These are phyloP conservation scores for Xanthoparmelia taractica DNA, from an alignment of 495 filamentous ascomycete species.

Conservation along the genomic window DNA sequence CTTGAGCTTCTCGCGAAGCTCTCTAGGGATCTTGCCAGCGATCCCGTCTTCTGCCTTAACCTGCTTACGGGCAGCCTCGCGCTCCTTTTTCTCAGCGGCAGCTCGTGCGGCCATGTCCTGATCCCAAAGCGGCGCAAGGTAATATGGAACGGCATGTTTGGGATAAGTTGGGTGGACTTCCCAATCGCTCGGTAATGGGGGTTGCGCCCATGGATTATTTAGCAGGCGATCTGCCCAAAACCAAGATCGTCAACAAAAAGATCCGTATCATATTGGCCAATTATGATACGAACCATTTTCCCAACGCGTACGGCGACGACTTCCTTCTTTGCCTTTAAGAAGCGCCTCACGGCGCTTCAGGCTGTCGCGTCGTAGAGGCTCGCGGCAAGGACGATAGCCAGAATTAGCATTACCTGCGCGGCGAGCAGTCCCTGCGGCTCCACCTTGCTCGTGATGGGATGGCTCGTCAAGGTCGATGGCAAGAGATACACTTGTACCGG, in stretches of 20 bases:
- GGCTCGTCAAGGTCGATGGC: slow-evolving; percentile 46
- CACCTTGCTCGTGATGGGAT: slow-evolving; percentile 2
- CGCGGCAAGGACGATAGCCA: slow-evolving; percentile 33
- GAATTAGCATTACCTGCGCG: not conserved
- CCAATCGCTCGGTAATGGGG: slow-evolving; percentile 77
- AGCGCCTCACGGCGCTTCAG: slow-evolving; percentile 65
- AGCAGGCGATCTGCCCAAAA: slow-evolving; percentile 65
- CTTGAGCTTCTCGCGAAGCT: slow-evolving; percentile 57
- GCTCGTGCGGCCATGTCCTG: slow-evolving; percentile 48
- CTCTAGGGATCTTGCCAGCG: slow-evolving; percentile 40
- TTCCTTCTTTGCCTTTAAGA: slow-evolving; percentile 90
- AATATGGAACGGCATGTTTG: slow-evolving; percentile 73
- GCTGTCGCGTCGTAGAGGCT: slow-evolving; percentile 51
- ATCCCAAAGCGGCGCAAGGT: slow-evolving; percentile 83
- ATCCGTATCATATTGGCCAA: slow-evolving; percentile 6
- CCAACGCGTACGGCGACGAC: slow-evolving; percentile 77
- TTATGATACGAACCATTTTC: slow-evolving; percentile 70
- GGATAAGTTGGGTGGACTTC: slow-evolving; percentile 68
- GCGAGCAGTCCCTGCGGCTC: not conserved
- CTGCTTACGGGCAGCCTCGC: slow-evolving; percentile 31
- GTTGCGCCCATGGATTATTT: slow-evolving; percentile 75
- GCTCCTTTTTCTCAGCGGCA: slow-evolving; percentile 34
- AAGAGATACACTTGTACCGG: slow-evolving; percentile 38
- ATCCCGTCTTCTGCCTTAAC: slow-evolving; percentile 35
- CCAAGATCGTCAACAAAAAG: slow-evolving; percentile 18